Conservation (phyloP, 768 basidiomycete genomes). For the Tricholoma furcatifolium region DNA sequence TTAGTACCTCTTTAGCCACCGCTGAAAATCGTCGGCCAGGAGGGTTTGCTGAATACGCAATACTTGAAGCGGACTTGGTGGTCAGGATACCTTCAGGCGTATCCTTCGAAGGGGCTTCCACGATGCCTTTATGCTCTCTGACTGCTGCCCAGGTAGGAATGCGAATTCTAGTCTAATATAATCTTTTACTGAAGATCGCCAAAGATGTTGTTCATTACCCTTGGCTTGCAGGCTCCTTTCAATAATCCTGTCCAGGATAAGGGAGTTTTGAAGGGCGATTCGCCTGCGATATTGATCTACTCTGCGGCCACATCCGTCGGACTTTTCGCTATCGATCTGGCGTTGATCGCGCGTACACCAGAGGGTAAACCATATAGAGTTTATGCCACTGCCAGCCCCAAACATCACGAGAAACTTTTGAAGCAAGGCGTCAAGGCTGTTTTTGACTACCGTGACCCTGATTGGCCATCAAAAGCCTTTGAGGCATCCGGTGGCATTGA, state of each 20-base stretch:
- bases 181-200: background rate
- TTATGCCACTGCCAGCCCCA: constrained; percentile 28
- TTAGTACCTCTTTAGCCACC: constrained; percentile 20
- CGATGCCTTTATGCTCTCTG: constrained; percentile 27
- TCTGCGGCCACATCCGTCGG: constrained; percentile 33
- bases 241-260: constrained; percentile 13
- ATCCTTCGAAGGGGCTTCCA: constrained; percentile 30
- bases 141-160: constrained; percentile 29
- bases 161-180: background rate
- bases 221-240: constrained; percentile 29
- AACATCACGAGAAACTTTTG: constrained; percentile 25
- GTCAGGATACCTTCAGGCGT: constrained; percentile 23
- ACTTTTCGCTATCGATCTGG: constrained; percentile 27
- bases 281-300: constrained; percentile 28
- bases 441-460: constrained; percentile 28
- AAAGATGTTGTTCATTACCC: constrained; percentile 30
- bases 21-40: constrained; percentile 29
- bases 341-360: constrained; percentile 20
- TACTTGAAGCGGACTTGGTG: constrained; percentile 29
- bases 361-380: constrained; percentile 23
- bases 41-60: constrained; percentile 32
- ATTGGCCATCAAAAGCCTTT: constrained; percentile 26
- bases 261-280: constrained; percentile 4
- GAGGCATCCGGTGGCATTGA: constrained; percentile 25
- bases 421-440: constrained; percentile 27